Base-by-base conservation (phyloP, 352 stramenopile genomes). In the Phytophthora citricola region DNA sequence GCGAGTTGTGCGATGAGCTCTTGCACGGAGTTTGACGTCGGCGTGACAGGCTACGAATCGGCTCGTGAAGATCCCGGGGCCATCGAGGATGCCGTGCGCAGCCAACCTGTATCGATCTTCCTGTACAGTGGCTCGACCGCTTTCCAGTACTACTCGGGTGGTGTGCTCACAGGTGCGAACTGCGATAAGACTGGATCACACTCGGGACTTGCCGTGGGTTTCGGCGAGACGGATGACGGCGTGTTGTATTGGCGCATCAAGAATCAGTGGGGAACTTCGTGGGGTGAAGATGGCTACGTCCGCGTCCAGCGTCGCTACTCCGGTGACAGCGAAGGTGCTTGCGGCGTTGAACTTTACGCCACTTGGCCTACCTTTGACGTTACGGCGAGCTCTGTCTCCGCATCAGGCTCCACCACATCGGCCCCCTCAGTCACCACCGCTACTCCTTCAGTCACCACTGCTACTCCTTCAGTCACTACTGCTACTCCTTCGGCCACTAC, bases 231-330 rank as follows among this genome's bases (percentile, higher is more conserved):
- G 6, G 77, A 81, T n/a, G 78, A 85, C 22, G 71, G 73, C 11
- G 22, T 78, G n/a, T 31, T 53, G 3, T 87, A 84, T 60, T 86
- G 79, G 79, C 83, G 81, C 45, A 71, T 93, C 46, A 89, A 90
- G 66, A 93, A 93, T 64, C 81, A 86, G 56, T 93, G 83, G 83
- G 85, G 85, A 4, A 79, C 75, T 2, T 58, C 63, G 4, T 94
- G 85, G 84, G 84, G 86, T 26, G 85, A 92, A 54, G 41, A 76
- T 10, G 86, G 84, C 17, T 94, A 90, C 67, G 76, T 89, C 20
- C 80, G 82, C 53, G 81, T 90, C 58, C 63, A 87, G 59, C 80
- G 83, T 12, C 75, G 79, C 32, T 89, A 79, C 63, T 57, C 49
- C 0, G 75, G 60, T 3, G 69, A 81, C 46, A 59, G 54, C 10